Conservation (phyloP, 129 eudicot species). For the Centaurea solstitialis region DNA sequence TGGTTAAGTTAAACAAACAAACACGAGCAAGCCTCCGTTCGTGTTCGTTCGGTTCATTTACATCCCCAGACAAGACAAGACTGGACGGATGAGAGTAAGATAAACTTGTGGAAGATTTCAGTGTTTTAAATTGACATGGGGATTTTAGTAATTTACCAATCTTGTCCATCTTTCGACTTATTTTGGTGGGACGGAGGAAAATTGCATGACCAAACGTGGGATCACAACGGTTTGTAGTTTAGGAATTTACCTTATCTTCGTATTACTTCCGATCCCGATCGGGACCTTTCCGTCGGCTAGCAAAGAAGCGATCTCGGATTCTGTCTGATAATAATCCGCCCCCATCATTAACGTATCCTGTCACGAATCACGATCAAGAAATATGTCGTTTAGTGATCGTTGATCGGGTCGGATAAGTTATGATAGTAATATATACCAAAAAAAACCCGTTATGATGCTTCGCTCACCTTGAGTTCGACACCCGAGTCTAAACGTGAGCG, state of each 20-base stretch:
- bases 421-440: background rate
- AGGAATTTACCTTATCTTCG: slow-evolving; percentile 67
- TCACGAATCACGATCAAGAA: background rate
- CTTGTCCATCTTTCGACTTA: background rate
- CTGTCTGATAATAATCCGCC: slow-evolving; percentile 91
- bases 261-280: slow-evolving; percentile 83
- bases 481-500: slow-evolving; percentile 93
- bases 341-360: slow-evolving; percentile 96
- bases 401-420: background rate
- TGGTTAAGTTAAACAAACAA: no score
- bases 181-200: background rate
- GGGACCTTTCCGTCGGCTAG: slow-evolving; percentile 93
- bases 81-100: no score
- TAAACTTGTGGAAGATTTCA: background rate
- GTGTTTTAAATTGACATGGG: background rate
- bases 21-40: no score
- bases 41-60: no score
- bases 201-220: no score
- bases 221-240: background rate
- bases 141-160: background rate
- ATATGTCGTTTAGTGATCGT: background rate
- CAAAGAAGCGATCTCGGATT: slow-evolving; percentile 86
- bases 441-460: background rate
- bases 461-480: slow-evolving; percentile 76
- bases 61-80: no score